Conservation (phyloP, 2,329 filamentous ascomycete species). For the Neopestalotiopsis rosae region DNA sequence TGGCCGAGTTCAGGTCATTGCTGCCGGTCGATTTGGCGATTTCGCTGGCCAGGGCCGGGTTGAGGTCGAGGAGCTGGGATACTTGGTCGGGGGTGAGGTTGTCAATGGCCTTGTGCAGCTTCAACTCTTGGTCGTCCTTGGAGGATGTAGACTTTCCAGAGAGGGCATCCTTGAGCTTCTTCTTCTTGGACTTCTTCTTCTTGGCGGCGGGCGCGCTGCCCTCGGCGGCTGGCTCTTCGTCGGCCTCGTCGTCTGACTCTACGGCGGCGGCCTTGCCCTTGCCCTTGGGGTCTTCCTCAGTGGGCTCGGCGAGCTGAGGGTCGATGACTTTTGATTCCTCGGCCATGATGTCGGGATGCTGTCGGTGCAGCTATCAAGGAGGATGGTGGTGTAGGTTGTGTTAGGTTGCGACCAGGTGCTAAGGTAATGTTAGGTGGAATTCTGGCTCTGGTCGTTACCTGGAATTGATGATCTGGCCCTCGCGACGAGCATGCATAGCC, state of each 20-base stretch:
- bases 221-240: constrained; percentile 31
- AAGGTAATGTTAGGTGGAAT: not conserved
- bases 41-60: constrained; percentile 74
- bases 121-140: constrained; percentile 42
- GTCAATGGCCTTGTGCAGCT: constrained; percentile 52
- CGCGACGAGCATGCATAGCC: not conserved
- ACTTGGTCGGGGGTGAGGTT: constrained; percentile 62
- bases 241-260: constrained; percentile 48
- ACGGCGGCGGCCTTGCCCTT: constrained; percentile 47
- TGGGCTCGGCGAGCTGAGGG: constrained; percentile 41
- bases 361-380: not conserved
- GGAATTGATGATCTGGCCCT: not conserved
- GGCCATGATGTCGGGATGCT: constrained; percentile 35
- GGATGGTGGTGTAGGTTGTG: not conserved
- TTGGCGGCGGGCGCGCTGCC: constrained; percentile 54
- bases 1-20: constrained; percentile 40
- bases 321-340: constrained; percentile 70
- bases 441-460: not conserved
- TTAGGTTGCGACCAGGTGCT: not conserved
- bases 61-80: constrained; percentile 71
- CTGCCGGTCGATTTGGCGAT: constrained; percentile 44
- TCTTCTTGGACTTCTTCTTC: constrained; percentile 71
- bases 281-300: constrained; percentile 49
- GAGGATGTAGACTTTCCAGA: constrained; percentile 38
- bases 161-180: constrained; percentile 60